These are phyloP conservation scores for Penicillium atrosanguineum DNA, from an alignment of 495 filamentous ascomycete species.

Conservation along the genomic window DNA sequence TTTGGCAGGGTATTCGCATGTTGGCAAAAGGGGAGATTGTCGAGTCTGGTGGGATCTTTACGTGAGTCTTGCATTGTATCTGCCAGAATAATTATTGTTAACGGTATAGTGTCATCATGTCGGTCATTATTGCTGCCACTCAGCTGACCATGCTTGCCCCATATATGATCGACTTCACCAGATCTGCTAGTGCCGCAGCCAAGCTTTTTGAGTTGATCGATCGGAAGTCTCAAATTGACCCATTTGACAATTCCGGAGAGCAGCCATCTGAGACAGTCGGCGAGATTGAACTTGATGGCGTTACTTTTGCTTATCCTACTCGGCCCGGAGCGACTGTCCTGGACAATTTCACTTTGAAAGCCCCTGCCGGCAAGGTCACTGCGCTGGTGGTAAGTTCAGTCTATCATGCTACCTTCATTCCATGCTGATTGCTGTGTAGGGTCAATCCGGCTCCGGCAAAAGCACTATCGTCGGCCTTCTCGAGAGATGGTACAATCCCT, in stretches of 20 bases:
- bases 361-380: slow-evolving; percentile 41
- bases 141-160: too few relatives aligned
- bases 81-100: too few relatives aligned
- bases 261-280: too few relatives aligned
- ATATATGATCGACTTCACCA: background rate
- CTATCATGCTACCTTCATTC: too few relatives aligned
- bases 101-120: too few relatives aligned
- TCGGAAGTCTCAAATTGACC: too few relatives aligned
- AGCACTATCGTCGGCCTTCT: slow-evolving; percentile 65
- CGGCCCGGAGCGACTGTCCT: background rate
- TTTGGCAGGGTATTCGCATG: background rate
- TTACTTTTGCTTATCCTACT: too few relatives aligned
- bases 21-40: background rate
- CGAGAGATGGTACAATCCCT: slow-evolving; percentile 58
- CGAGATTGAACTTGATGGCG: too few relatives aligned
- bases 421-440: too few relatives aligned
- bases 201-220: too few relatives aligned
- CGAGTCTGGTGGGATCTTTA: background rate
- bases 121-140: too few relatives aligned
- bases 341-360: background rate
- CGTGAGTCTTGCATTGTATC: background rate
- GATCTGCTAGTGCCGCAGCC: background rate
- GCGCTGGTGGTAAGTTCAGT: slow-evolving; percentile 58
- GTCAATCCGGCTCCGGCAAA: slow-evolving; percentile 64
- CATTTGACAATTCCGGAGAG: too few relatives aligned